Evolutionary conservation across 2,329 filamentous ascomycete species (phyloP).

Genomic region (Monosporascus sp.): DNA sequence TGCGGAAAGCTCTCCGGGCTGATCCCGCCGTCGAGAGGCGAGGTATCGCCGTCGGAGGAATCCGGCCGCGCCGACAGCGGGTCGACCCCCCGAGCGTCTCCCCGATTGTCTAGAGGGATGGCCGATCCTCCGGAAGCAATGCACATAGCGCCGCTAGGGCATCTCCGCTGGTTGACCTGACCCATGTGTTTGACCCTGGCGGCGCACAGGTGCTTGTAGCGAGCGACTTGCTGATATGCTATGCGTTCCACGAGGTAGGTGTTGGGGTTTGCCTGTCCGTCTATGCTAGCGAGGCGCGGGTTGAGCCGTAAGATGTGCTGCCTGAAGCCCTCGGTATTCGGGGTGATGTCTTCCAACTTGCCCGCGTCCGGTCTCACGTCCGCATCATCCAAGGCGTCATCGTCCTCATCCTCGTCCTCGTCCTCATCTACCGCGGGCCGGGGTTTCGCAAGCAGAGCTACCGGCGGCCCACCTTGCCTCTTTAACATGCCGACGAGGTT

Average conservation of each 20-base stretch:
- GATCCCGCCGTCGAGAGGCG: slow-evolving; percentile 63
- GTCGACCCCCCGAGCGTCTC: slow-evolving; percentile 55
- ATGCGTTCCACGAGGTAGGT: slow-evolving; percentile 72
- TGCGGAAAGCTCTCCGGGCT: slow-evolving; percentile 69
- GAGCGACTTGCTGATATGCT: slow-evolving; percentile 70
- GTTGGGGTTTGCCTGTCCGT: slow-evolving; percentile 31
- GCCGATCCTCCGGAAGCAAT: slow-evolving; percentile 62
- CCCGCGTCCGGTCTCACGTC: slow-evolving; percentile 58
- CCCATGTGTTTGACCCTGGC: slow-evolving; percentile 65
- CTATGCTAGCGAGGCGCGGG: slow-evolving; percentile 52
- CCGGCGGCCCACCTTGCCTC: slow-evolving; percentile 48
- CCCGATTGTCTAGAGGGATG: slow-evolving; percentile 54
- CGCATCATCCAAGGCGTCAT: slow-evolving; percentile 49
- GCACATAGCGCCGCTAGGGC: slow-evolving; percentile 59
- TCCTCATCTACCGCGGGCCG: slow-evolving; percentile 42
- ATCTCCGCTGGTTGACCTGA: slow-evolving; percentile 48
- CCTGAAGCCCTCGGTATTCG: slow-evolving; percentile 71
- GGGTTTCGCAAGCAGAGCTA: slow-evolving; percentile 40
- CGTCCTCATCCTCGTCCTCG: slow-evolving; percentile 57
- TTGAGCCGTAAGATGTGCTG: slow-evolving; percentile 69
- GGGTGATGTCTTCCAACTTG: slow-evolving; percentile 61
- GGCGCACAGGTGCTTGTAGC: slow-evolving; percentile 73
- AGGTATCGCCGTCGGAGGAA: slow-evolving; percentile 60
- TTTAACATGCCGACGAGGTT: slow-evolving; percentile 48
- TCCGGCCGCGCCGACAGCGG: slow-evolving; percentile 47